phyloP scores from a whole-genome alignment of 1,139 yeast species.

The Nakaseomyces delphensis region DNA sequence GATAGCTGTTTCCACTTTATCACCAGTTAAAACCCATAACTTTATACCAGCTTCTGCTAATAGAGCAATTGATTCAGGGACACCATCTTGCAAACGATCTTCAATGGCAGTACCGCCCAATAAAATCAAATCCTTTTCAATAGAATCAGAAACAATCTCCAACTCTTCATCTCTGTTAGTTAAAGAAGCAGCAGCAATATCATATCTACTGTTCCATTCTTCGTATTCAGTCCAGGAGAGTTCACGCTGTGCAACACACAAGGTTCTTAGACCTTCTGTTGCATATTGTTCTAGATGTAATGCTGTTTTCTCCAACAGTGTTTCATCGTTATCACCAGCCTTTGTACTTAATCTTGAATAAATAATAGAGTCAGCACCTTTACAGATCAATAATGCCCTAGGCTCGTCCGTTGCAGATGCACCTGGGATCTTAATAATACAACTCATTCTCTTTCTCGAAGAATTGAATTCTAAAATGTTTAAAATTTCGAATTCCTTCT shows the following conservation, averaged over 20 bases:
- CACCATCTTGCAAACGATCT: conserved; percentile 92
- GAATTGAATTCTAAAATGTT: conserved; percentile 82
- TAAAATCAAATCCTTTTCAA: conserved; percentile 63
- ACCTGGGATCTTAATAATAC: conserved; percentile 58
- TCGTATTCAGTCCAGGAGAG: conserved; percentile 51
- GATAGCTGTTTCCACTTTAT: conserved; percentile 94
- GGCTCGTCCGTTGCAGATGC: conserved; percentile 37
- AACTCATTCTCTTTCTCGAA: conserved; percentile 93
- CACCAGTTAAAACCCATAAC: conserved; percentile 96
- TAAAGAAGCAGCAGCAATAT: conserved; percentile 66
- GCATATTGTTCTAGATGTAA: conserved; percentile 86
- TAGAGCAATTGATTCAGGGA: conserved; percentile 82
- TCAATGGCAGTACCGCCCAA: conserved; percentile 98
- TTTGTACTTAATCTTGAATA: conserved; percentile 55
- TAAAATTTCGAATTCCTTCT: conserved; percentile 61
- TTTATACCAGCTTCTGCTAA: conserved; percentile 88
- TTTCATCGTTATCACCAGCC: conserved; percentile 31
- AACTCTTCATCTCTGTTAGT: conserved; percentile 69
- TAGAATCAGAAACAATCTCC: conserved; percentile 69
- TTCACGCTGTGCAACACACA: conserved; percentile 82
- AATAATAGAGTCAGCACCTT: conserved; percentile 93
- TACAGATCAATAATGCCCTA: conserved; percentile 56
- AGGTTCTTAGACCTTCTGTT: conserved; percentile 91
- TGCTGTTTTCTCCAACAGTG: conserved; percentile 55
- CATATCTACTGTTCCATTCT: conserved; percentile 63